A percentile compares a stretch with the other conserved stretches of the same genome.
phyloP scores from a whole-genome alignment of 768 basidiomycete genomes.

The Kwoniella newhampshirensis region DNA sequence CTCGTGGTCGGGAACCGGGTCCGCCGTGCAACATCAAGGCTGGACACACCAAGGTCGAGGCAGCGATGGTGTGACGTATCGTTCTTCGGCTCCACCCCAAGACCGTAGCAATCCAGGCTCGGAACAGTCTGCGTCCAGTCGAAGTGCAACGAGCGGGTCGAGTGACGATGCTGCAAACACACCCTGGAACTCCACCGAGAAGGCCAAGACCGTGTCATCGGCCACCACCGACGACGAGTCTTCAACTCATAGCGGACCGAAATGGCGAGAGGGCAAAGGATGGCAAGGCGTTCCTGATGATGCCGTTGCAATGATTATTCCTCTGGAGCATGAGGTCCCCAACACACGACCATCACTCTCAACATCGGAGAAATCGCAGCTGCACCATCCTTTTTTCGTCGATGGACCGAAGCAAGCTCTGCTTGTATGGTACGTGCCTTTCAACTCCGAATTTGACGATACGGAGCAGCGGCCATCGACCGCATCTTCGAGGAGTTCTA shows the following conservation, averaged over 20 bases:
- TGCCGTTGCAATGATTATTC: constrained; percentile 51
- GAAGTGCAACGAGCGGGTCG: constrained; percentile 9
- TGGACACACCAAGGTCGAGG: constrained; percentile 11
- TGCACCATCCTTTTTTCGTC: constrained; percentile 11
- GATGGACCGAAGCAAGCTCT: constrained; percentile 55
- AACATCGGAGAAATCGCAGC: constrained; percentile 9
- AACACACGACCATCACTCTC: constrained; percentile 2
- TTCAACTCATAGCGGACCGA: no score
- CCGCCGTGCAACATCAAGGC: constrained; percentile 7
- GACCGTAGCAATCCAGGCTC: neutral
- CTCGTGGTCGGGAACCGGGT: constrained; percentile 43
- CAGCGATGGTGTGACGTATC: constrained; percentile 5
- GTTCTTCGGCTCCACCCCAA: neutral
- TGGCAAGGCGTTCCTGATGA: constrained; percentile 51
- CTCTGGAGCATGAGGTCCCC: constrained; percentile 25
- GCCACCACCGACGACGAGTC: constrained; percentile 8
- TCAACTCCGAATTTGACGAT: constrained; percentile 47
- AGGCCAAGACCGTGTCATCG: constrained; percentile 7
- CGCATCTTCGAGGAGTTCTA: constrained; percentile 21
- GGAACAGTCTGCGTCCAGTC: constrained; percentile 10
- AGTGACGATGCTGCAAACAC: constrained; percentile 9
- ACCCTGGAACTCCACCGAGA: constrained; percentile 16
- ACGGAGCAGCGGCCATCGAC: constrained; percentile 21
- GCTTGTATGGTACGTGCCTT: constrained; percentile 75
- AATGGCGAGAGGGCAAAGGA: constrained; percentile 42